Base-by-base conservation (phyloP, 805 yeast genomes). In the Starmerella bombi region DNA sequence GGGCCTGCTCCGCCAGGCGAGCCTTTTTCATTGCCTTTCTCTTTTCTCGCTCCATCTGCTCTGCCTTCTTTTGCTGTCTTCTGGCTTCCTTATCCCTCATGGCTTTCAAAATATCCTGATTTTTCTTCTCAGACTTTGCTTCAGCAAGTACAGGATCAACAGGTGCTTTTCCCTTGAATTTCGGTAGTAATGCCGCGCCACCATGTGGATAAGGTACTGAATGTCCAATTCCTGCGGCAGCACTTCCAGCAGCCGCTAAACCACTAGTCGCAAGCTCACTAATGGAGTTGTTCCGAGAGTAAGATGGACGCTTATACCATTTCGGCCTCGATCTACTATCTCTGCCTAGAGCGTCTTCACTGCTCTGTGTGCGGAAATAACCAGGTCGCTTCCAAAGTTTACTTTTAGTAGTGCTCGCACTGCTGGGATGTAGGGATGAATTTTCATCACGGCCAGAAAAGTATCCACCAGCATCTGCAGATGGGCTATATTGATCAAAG, bases 1-100 rank as follows among this genome's bases (percentile, higher is more conserved):
- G 53, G 21, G 52, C 48, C 45, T 63, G 75, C 25, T 88, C 86
- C 39, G 66, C 68, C 5, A 57, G 40, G 18, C 55, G 48, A 6
- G 50, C 53, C 51, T 54, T 54, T 43, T 52, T 52, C 8, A 48
- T 38, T 9, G 50, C 49, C 40, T 46, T 46, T 27, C 45, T 46
- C 34, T 37, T 43, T 18, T 45, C 48, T 1, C 40, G 41, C 27
- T 38, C 38, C 33, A 32, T 38, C 41, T 41, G 49, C 31, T 44
- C 45, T 32, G 46, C 50, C 42, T 49, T 51, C 48, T 47, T 43
- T 3, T 39, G 37, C 17, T 23, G 30, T 32, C 43, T 48, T 18
- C 38, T 41, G 12, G 45, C 37, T n/a, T 45, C 48, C 18, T 50
- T 47, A n/a, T 43, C 48, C 3, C 39, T 18, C 25, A 38, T 9